These are phyloP conservation scores for Turnera subulata DNA, from an alignment of 345 rosid species.

Conservation along the genomic window DNA sequence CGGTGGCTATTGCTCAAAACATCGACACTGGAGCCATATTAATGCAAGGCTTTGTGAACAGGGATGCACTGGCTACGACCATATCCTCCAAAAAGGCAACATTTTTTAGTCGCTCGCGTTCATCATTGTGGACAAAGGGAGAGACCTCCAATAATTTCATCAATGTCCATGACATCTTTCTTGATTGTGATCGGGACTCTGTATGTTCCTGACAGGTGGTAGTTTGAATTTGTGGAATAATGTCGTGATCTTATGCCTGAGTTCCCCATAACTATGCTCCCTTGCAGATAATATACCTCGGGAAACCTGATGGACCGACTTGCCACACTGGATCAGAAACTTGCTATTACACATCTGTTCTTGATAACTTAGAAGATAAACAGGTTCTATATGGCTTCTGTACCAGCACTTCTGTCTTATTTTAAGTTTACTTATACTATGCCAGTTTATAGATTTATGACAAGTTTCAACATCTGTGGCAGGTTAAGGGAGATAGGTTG, in stretches of 20 bases:
- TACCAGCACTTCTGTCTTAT: background rate
- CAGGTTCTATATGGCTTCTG: slow-evolving; percentile 34
- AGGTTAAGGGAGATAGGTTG: slow-evolving; percentile 49
- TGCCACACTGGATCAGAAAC: slow-evolving; percentile 95
- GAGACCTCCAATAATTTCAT: slow-evolving; percentile 88
- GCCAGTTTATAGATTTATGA: background rate
- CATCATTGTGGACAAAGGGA: slow-evolving; percentile 86
- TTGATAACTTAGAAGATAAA: slow-evolving; percentile 39
- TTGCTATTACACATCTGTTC: slow-evolving; percentile 64
- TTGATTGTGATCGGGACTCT: slow-evolving; percentile 84
- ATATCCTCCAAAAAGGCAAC: slow-evolving; percentile 78
- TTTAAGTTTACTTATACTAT: background rate
- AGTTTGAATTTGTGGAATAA: background rate
- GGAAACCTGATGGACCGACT: slow-evolving; percentile 88
- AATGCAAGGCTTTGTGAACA: slow-evolving; percentile 93
- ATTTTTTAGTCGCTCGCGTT: slow-evolving; percentile 82
- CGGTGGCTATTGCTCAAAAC: slow-evolving; percentile 92
- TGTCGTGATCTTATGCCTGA: background rate
- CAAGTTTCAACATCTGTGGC: slow-evolving; percentile 10
- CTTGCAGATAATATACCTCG: slow-evolving; percentile 79
- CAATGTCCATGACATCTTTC: slow-evolving; percentile 62
- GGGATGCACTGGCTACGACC: slow-evolving; percentile 70
- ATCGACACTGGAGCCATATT: slow-evolving; percentile 81
- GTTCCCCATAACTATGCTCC: slow-evolving; percentile 8
- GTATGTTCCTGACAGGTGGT: slow-evolving; percentile 38